These are phyloP conservation scores for Huntiella bhutanensis DNA, from an alignment of 2,329 filamentous ascomycete species.

Conservation along the genomic window DNA sequence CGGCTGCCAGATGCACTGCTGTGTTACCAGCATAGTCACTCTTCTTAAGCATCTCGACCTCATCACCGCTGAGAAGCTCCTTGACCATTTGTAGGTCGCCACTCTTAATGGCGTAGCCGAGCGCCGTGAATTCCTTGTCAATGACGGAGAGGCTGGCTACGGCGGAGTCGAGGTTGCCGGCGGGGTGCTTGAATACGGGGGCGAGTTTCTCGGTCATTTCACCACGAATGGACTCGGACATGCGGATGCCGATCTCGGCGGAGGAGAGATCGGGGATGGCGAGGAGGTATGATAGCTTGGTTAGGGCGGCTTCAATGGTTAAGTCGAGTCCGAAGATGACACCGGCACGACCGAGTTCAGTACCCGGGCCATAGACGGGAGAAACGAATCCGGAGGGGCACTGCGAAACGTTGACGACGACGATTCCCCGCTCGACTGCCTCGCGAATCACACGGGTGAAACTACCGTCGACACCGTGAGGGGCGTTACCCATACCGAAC, in stretches of 20 bases:
- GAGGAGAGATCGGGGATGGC: constrained; percentile 44
- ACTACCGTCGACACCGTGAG: constrained; percentile 59
- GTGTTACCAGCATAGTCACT: constrained; percentile 73
- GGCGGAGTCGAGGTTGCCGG: constrained; percentile 28
- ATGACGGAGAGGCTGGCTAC: constrained; percentile 25
- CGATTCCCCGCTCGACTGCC: constrained; percentile 61
- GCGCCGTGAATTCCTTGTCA: constrained; percentile 52
- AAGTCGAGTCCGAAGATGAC: constrained; percentile 80
- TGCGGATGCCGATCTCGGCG: constrained; percentile 46
- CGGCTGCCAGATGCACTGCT: constrained; percentile 37
- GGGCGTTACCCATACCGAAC: constrained; percentile 83
- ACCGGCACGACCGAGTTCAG: constrained; percentile 61
- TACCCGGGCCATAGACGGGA: constrained; percentile 59
- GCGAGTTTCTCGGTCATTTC: constrained; percentile 63
- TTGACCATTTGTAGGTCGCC: constrained; percentile 47
- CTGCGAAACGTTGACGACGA: constrained; percentile 83
- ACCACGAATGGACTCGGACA: constrained; percentile 60
- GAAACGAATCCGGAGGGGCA: constrained; percentile 63
- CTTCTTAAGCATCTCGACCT: constrained; percentile 48
- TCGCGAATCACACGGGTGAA: constrained; percentile 60
- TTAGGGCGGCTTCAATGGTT: constrained; percentile 77
- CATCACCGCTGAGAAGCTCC: constrained; percentile 48
- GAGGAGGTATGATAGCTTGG: constrained; percentile 75
- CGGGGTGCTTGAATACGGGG: constrained; percentile 60
- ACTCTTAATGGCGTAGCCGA: constrained; percentile 63